phyloP scores from a whole-genome alignment of 2,329 filamentous ascomycete genomes.

The Talaromyces sp. region DNA sequence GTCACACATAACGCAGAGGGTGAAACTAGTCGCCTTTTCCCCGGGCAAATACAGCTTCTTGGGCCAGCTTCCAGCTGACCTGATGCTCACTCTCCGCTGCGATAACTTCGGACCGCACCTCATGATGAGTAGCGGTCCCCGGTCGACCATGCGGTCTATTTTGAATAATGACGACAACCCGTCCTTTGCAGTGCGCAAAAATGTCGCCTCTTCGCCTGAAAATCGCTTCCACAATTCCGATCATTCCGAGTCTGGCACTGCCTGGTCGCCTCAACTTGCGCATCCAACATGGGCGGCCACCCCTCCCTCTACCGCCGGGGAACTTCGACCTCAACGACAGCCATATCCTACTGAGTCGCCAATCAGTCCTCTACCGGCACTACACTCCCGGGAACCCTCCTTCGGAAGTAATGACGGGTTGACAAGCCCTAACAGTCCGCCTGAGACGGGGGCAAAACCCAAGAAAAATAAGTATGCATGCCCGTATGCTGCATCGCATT shows the following conservation, averaged over 20 bases:
- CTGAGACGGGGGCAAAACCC: slow-evolving; percentile 21
- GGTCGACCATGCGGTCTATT: slow-evolving; percentile 11
- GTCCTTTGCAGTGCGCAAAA: slow-evolving; percentile 11
- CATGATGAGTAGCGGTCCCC: not conserved
- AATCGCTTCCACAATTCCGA: slow-evolving; percentile 1
- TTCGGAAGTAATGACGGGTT: slow-evolving; percentile 10
- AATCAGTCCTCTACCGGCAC: not conserved
- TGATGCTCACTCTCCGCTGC: not conserved
- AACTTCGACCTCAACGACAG: not conserved
- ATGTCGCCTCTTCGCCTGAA: slow-evolving; percentile 1
- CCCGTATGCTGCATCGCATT: slow-evolving; percentile 55
- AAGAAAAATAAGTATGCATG: slow-evolving; percentile 63
- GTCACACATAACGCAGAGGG: not conserved
- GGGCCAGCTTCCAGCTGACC: not conserved
- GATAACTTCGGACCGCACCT: not conserved
- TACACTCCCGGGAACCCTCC: slow-evolving; percentile 6
- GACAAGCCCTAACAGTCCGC: slow-evolving; percentile 13
- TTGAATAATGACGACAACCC: slow-evolving; percentile 15
- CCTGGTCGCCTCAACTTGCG: not conserved
- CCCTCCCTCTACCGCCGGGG: not conserved
- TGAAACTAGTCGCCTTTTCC: not conserved
- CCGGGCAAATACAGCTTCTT: not conserved
- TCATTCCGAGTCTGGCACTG: not conserved
- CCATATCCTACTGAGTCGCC: not conserved
- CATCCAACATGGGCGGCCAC: slow-evolving; percentile 2